phyloP scores from a whole-genome alignment of 148 eudicot genomes.

The Vaccinium myrtillus region DNA sequence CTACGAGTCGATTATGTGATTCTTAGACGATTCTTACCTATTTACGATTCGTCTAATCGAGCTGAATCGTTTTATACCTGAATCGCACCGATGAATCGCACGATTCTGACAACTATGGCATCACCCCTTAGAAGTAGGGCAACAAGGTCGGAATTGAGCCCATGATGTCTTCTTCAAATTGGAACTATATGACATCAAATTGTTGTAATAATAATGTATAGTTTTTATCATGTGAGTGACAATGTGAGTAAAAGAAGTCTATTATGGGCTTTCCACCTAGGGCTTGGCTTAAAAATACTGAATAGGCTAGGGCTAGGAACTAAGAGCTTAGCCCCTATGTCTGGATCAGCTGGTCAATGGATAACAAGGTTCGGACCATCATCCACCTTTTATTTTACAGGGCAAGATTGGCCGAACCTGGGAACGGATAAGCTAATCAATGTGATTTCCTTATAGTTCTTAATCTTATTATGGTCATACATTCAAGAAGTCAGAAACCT shows the following conservation, averaged over 20 bases:
- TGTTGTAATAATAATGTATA: not conserved
- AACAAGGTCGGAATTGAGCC: not conserved
- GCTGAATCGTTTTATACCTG: too few species aligned
- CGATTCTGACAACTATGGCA: too few species aligned
- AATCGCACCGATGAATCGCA: too few species aligned
- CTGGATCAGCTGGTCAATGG: not conserved
- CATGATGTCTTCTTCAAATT: not conserved
- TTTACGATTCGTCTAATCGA: too few species aligned
- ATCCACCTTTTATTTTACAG: not conserved
- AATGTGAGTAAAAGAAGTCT: not conserved
- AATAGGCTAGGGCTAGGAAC: not conserved
- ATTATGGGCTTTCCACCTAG: not conserved
- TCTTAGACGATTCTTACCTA: too few species aligned
- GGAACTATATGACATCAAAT: not conserved
- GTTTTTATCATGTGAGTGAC: not conserved
- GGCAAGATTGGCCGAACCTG: not conserved
- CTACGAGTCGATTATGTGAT: too few species aligned
- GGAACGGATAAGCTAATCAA: not conserved
- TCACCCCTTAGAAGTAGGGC: not conserved
- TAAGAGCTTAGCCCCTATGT: not conserved
- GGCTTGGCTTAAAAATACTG: not conserved
- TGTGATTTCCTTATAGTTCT: not conserved
- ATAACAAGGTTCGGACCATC: not conserved
- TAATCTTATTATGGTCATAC: not conserved
- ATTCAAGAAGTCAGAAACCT: not conserved